A percentile compares a stretch with the other conserved stretches of the same genome.
These are phyloP conservation scores for Cladosporium colombiae DNA, from an alignment of 2,329 filamentous ascomycete species.

Conservation along the genomic window DNA sequence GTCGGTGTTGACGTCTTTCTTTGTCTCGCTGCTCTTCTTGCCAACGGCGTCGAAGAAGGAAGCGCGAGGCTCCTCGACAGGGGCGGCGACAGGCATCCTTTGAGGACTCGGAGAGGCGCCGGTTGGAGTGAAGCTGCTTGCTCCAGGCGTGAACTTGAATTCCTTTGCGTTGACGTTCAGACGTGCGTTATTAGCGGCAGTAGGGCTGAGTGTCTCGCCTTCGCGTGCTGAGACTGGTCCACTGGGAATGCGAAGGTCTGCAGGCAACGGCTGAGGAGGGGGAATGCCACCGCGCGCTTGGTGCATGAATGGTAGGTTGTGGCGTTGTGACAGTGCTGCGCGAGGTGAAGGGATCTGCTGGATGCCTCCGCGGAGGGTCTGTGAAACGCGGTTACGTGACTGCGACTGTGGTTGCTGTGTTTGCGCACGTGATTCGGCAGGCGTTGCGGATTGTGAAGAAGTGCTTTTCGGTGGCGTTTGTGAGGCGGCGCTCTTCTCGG, in stretches of 20 bases:
- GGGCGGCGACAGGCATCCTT: conserved; percentile 33
- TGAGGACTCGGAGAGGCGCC: conserved; percentile 70
- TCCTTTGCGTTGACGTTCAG: conserved; percentile 68
- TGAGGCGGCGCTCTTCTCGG: conserved; percentile 28
- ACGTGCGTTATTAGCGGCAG: conserved; percentile 37
- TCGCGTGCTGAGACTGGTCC: conserved; percentile 32
- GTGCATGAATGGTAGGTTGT: conserved; percentile 21
- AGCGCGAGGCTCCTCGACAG: conserved; percentile 23
- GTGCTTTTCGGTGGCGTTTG: conserved; percentile 24
- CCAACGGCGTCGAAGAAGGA: conserved; percentile 33
- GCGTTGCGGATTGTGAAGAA: conserved; percentile 13
- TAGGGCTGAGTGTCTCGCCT: conserved; percentile 49
- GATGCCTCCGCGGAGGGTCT: conserved; percentile 17
- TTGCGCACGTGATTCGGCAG: conserved; percentile 15
- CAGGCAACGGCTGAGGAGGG: conserved; percentile 57
- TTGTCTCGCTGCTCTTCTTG: conserved; percentile 67
- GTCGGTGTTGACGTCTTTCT: conserved; percentile 51
- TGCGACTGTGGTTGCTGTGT: conserved; percentile 16
- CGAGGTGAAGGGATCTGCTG: conserved; percentile 25
- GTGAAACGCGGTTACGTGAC: conserved; percentile 16
- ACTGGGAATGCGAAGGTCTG: conserved; percentile 68
- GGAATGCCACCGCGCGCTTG: conserved; percentile 22
- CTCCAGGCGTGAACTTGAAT: conserved; percentile 83
- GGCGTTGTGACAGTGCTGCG: conserved; percentile 24
- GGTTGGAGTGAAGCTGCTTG: conserved; percentile 77